Evolutionary conservation across 169 alveolate genomes (phyloP), one percentile per base, ranked within the genome.

Genomic region (Eimeria praecox): DNA sequence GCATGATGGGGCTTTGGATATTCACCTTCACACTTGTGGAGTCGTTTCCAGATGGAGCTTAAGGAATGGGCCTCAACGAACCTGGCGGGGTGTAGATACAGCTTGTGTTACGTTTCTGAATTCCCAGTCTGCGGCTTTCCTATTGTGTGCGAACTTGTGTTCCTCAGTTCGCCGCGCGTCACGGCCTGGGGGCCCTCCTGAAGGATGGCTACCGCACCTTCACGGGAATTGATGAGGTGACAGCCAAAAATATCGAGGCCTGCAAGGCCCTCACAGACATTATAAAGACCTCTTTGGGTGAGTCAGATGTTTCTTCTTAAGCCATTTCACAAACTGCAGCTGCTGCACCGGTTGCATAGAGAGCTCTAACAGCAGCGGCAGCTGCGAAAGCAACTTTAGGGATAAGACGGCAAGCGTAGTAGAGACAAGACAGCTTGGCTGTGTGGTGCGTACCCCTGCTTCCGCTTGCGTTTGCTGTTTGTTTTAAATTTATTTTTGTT

Each of bases 141-240:
- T 54, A 6, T 40, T 62, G 40, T 30, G 20, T 27, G 59, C 8
- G 44, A 62, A 52, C 14, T 42, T 77, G 40, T 75, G 18, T 62
- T 30, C 38, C 38, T 49, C 95, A 95, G 96, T 95, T 95, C 82
- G 86, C 95, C 52, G 66, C 77, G 56, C 95, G 93, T 18, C 94
- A 95, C 64, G 97, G 97, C 86, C 95, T 95, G 18, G 87, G 94
- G 44, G 95, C 92, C 90, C 95, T 95, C 38, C 95, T 95, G 82
- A 95, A 95, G 90, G 97, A 95, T 46, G 99, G 99, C 44, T 97
- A 98, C 73, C 98, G 98, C 95, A 98, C 97, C 92, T 98, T 96
- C 97, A 97, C 99, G 33, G 99, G 99, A 62, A 94, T 98, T 94
- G 99, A 99, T 94, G 99, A 99, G 97, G 99, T 99, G 71, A 97